These are phyloP conservation scores for Coemansia sp. DNA, from an alignment of 192 early-diverging fungal species.

Conservation along the genomic window DNA sequence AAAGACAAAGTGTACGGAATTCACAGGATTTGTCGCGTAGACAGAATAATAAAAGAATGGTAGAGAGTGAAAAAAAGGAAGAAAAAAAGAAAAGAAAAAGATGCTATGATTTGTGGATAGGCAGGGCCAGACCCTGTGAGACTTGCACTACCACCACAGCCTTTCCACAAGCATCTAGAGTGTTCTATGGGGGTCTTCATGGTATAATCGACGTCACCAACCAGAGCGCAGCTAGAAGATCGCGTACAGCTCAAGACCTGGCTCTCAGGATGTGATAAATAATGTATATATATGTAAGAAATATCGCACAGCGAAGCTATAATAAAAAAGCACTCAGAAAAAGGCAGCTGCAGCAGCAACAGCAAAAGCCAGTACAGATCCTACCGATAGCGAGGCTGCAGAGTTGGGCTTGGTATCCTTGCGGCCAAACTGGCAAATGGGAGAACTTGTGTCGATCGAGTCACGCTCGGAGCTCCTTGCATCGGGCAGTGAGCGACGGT, in stretches of 20 bases:
- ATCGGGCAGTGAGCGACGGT: slow-evolving; percentile 21
- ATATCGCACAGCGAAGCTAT: slow-evolving; percentile 7
- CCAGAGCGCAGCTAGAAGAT: background rate
- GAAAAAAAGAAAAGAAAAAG: background rate
- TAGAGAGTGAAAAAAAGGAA: background rate
- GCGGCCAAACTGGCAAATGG: slow-evolving; percentile 40
- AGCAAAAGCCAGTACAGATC: background rate
- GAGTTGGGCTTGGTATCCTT: slow-evolving; percentile 7
- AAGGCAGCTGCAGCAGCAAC: background rate
- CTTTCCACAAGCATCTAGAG: background rate
- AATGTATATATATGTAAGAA: background rate
- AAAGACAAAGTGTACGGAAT: background rate
- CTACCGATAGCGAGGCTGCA: slow-evolving; percentile 16
- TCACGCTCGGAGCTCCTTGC: slow-evolving; percentile 3
- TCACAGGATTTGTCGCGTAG: background rate
- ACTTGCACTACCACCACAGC: background rate
- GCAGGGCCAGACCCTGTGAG: background rate
- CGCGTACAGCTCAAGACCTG: background rate
- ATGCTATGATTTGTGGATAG: background rate
- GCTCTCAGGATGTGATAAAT: background rate
- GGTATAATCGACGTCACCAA: background rate
- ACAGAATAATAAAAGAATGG: background rate
- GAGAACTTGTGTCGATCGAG: slow-evolving; percentile 13
- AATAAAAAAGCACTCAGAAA: background rate
- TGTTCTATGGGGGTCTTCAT: background rate